A percentile compares a stretch with the other conserved stretches of the same genome.
Conservation (phyloP, 1,139 yeast species). For the Debaryomyces nepalensis region DNA sequence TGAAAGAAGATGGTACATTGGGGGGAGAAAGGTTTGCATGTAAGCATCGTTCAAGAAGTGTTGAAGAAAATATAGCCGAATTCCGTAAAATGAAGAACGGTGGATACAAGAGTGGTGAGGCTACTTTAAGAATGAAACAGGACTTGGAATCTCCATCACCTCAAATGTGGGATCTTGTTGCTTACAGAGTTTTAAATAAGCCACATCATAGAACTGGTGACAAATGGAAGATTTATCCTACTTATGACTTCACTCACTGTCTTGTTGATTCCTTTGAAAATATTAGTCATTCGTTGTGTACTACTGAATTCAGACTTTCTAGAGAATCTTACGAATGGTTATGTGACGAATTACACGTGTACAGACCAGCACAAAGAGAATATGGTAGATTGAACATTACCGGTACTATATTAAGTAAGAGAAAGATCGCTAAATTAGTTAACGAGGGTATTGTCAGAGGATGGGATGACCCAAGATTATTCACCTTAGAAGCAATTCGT, state of each 20-base stretch:
- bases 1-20: constrained; percentile 86
- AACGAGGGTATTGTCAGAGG: constrained; percentile 82
- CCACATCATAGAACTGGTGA: constrained; percentile 96
- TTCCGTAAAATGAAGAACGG: constrained; percentile 95
- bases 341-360: constrained; percentile 92
- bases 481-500: constrained; percentile 90
- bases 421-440: constrained; percentile 93
- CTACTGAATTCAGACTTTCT: constrained; percentile 89
- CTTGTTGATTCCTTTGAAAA: constrained; percentile 96
- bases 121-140: constrained; percentile 96
- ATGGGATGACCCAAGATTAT: constrained; percentile 98
- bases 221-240: constrained; percentile 97
- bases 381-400: constrained; percentile 95
- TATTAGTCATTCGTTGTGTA: constrained; percentile 92
- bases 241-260: constrained; percentile 98
- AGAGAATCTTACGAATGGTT: constrained; percentile 98
- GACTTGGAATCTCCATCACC: constrained; percentile 91
- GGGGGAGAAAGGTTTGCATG: constrained; percentile 92
- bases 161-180: constrained; percentile 99
- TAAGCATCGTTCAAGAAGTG: constrained; percentile 67
- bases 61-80: constrained; percentile 75
- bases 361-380: constrained; percentile 98
- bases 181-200: constrained; percentile 93
- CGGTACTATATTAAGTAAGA: constrained; percentile 92
- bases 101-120: constrained; percentile 84